These are phyloP conservation scores for Maudiozyma turicensis DNA, from an alignment of 805 yeast genomes.

Conservation along the genomic window DNA sequence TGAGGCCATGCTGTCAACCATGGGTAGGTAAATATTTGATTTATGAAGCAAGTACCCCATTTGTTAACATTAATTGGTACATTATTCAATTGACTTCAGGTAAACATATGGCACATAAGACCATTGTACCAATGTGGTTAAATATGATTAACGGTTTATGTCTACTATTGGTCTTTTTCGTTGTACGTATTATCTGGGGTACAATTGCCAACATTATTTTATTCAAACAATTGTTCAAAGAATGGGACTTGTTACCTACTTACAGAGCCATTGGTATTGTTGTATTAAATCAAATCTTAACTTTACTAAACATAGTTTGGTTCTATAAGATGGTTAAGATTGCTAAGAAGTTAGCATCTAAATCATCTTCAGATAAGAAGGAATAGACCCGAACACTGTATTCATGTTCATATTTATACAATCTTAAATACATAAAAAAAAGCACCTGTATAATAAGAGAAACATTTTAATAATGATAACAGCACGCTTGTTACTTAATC, in stretches of 20 bases:
- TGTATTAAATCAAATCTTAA: slow-evolving; percentile 50
- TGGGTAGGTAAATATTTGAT: slow-evolving; percentile 75
- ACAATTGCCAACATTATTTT: slow-evolving; percentile 54
- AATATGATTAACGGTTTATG: slow-evolving; percentile 62
- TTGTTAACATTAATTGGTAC: slow-evolving; percentile 91
- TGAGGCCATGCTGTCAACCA: slow-evolving; percentile 68
- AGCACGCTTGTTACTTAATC: no score
- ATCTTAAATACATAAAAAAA: no score
- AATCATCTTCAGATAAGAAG: not conserved
- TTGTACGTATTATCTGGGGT: slow-evolving; percentile 81
- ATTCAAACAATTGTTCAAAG: slow-evolving; percentile 37
- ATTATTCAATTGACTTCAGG: slow-evolving; percentile 67
- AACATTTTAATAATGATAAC: no score
- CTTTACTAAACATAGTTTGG: slow-evolving; percentile 73
- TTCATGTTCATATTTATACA: not conserved
- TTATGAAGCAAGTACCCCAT: slow-evolving; percentile 88
- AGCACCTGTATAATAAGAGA: no score
- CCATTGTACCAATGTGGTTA: slow-evolving; percentile 39
- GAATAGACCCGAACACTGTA: not conserved
- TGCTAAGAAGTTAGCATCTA: slow-evolving; percentile 44
- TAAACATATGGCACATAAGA: slow-evolving; percentile 14
- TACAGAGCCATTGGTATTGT: slow-evolving; percentile 42
- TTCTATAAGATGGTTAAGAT: slow-evolving; percentile 74
- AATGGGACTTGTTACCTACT: slow-evolving; percentile 36
- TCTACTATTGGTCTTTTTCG: slow-evolving; percentile 61